These are phyloP conservation scores for Moniliella sp. DNA, from an alignment of 1,284 basidiomycete genomes.

Conservation along the genomic window DNA sequence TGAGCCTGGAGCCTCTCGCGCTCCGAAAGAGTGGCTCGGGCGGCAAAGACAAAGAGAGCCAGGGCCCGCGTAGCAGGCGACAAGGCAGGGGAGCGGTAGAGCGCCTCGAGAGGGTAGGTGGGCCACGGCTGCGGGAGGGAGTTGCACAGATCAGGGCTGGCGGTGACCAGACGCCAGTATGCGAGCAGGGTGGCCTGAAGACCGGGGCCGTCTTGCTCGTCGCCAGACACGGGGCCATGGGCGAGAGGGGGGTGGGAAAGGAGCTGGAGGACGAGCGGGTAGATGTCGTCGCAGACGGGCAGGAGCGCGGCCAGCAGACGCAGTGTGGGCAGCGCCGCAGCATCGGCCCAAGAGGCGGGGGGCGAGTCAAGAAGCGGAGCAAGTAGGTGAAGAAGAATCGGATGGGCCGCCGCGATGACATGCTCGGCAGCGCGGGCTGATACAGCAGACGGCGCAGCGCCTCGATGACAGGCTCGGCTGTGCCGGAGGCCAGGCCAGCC, in stretches of 20 bases:
- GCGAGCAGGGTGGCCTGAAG: conserved; percentile 5
- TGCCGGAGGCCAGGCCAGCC: too few relatives aligned
- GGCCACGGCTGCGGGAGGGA: not conserved
- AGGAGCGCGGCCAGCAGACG: conserved; percentile 15
- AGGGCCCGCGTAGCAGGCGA: conserved; percentile 9
- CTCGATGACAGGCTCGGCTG: too few relatives aligned
- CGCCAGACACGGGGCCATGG: not conserved
- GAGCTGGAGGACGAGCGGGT: conserved; percentile 12
- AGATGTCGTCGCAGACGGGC: conserved; percentile 15
- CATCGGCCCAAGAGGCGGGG: conserved; percentile 1
- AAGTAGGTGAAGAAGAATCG: not conserved
- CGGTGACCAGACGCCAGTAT: conserved; percentile 5
- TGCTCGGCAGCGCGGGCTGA: too few relatives aligned
- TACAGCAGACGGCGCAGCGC: too few relatives aligned
- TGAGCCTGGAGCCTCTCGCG: conserved; percentile 6
- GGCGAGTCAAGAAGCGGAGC: not conserved
- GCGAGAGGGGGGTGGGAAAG: conserved; percentile 2
- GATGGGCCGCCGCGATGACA: not conserved
- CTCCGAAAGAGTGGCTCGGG: conserved; percentile 10
- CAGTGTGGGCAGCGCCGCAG: conserved; percentile 7
- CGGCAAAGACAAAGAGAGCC: conserved; percentile 10
- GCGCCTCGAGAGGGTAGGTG: conserved; percentile 5
- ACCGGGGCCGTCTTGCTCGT: not conserved
- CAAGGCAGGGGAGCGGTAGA: conserved; percentile 3
- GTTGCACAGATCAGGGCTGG: conserved; percentile 3